Evolutionary conservation across 176 grass and related monocot species (phyloP).

Genomic region (Musa schizocarpa): DNA sequence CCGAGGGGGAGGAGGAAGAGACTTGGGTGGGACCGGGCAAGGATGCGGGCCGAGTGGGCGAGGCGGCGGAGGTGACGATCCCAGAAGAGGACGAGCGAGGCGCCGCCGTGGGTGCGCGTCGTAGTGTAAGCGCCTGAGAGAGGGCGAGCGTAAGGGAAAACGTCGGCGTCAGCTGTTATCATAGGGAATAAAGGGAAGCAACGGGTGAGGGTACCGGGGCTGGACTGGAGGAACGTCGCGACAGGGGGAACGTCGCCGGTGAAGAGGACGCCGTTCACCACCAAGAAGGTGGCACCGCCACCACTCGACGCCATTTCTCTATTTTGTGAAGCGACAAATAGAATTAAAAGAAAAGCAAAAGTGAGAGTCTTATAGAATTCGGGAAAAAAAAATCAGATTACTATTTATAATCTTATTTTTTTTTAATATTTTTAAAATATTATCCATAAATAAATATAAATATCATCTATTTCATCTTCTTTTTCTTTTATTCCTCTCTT

Average conservation of each 20-base stretch:
- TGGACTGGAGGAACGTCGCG: slow-evolving; percentile 55
- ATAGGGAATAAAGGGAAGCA: neutral
- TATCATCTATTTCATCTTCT: too few relatives aligned
- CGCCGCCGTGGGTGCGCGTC: slow-evolving; percentile 36
- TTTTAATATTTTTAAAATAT: too few relatives aligned
- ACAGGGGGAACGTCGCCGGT: slow-evolving; percentile 35
- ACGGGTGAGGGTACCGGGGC: slow-evolving; percentile 20
- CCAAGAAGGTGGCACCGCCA: slow-evolving; percentile 25
- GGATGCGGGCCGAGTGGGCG: slow-evolving; percentile 36
- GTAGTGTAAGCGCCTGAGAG: slow-evolving; percentile 65
- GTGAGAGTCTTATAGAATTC: too few relatives aligned
- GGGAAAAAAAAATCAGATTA: too few relatives aligned
- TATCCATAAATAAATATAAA: too few relatives aligned
- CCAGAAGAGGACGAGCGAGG: slow-evolving; percentile 53
- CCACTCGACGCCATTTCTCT: neutral
- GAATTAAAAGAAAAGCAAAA: too few relatives aligned
- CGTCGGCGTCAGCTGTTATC: neutral
- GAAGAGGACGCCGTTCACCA: slow-evolving; percentile 39
- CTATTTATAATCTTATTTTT: too few relatives aligned
- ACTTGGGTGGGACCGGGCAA: slow-evolving; percentile 33
- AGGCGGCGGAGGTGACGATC: slow-evolving; percentile 66
- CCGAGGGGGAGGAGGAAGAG: slow-evolving; percentile 11
- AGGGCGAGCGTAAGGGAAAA: neutral
- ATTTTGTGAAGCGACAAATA: too few relatives aligned
- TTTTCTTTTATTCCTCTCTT: too few relatives aligned